A percentile compares a stretch with the other conserved stretches of the same genome.
Evolutionary conservation across 176 grass and related monocot species (phyloP).

Genomic region (Pontederia crassipes): DNA sequence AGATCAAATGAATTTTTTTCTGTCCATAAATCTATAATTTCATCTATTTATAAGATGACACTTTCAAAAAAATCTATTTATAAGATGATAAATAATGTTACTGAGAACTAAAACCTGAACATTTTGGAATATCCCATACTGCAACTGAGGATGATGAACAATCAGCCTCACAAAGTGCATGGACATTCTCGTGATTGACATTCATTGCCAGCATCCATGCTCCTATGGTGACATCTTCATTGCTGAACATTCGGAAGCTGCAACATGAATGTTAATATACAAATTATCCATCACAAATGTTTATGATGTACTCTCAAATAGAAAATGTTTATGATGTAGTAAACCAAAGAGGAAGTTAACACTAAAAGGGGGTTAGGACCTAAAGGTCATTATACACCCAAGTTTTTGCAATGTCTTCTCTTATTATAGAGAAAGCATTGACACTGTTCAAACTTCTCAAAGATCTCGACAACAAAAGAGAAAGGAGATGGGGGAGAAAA

Average conservation of each 20-base stretch:
- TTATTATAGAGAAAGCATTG: too few relatives aligned
- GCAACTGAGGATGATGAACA: constrained; percentile 76
- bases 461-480: too few relatives aligned
- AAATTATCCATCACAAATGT: too few relatives aligned
- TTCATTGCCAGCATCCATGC: constrained; percentile 99
- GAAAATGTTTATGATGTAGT: too few relatives aligned
- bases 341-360: too few relatives aligned
- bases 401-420: too few relatives aligned
- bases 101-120: constrained; percentile 49
- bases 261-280: background rate
- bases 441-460: too few relatives aligned
- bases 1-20: too few relatives aligned
- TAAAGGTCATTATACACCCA: too few relatives aligned
- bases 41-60: constrained; percentile 6
- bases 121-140: constrained; percentile 99
- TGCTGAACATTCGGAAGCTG: constrained; percentile 99
- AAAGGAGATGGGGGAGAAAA: too few relatives aligned
- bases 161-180: constrained; percentile 65
- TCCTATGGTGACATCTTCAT: constrained; percentile 94
- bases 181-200: constrained; percentile 86
- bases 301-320: too few relatives aligned
- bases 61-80: constrained; percentile 8
- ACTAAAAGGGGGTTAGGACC: too few relatives aligned
- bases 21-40: background rate
- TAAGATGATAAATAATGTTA: background rate